Evolutionary conservation across 306 rosid species (phyloP).

Genomic region (Fagus sylvatica): DNA sequence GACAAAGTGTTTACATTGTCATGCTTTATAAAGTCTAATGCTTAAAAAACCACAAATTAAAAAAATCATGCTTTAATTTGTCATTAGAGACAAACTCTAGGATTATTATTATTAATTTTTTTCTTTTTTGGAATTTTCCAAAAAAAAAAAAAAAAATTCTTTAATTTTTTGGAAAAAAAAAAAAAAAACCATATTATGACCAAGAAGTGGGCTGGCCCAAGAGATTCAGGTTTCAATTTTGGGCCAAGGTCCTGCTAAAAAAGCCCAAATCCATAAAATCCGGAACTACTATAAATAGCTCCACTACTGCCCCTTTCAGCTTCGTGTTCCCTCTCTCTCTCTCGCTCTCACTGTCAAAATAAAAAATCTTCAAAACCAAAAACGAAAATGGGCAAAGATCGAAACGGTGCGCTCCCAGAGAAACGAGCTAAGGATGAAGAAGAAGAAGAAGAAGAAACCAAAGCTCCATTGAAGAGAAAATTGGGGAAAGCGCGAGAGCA

Average conservation of each 20-base stretch:
- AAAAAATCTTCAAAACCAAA: constrained; percentile 1
- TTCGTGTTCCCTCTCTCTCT: not conserved
- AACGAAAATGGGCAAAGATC: constrained; percentile 52
- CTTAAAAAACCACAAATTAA: too few relatives aligned
- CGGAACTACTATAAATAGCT: not conserved
- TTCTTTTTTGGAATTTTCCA: too few relatives aligned
- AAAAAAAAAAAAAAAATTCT: too few relatives aligned
- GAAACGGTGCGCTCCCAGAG: constrained; percentile 25
- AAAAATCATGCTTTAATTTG: too few relatives aligned
- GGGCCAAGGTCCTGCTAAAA: not conserved
- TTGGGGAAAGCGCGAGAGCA: constrained; percentile 35
- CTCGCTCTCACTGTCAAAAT: constrained; percentile 7
- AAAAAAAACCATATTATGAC: too few relatives aligned
- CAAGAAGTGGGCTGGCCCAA: too few relatives aligned
- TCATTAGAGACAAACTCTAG: too few relatives aligned
- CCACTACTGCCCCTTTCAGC: not conserved
- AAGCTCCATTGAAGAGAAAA: constrained; percentile 32
- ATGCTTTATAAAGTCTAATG: too few relatives aligned
- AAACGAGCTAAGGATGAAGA: constrained; percentile 24
- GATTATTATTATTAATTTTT: too few relatives aligned
- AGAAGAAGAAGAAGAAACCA: constrained; percentile 32
- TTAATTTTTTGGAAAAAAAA: too few relatives aligned
- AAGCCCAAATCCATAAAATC: not conserved
- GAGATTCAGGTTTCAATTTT: not conserved
- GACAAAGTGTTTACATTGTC: too few relatives aligned